Percentiles rank a stretch among this genome's conserved stretches.
These are phyloP conservation scores for Ganoderma sinense DNA, from an alignment of 1,284 basidiomycete species.

Conservation along the genomic window DNA sequence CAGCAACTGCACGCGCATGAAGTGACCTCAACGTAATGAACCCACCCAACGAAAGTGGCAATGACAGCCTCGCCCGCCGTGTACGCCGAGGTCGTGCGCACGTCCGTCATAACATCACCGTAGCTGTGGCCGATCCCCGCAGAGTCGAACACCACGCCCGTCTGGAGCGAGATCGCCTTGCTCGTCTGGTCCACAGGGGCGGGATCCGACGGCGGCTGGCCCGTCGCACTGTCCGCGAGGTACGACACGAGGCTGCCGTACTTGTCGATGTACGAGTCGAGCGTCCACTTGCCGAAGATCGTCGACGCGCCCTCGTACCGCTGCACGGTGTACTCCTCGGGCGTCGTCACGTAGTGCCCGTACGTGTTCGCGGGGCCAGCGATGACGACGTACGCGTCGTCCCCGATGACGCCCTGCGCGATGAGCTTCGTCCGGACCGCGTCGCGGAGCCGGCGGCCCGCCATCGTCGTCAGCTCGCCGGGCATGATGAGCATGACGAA, in stretches of 20 bases:
- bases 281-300: constrained; percentile 79
- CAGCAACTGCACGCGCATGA: not conserved
- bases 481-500: constrained; percentile 82
- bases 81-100: constrained; percentile 57
- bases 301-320: constrained; percentile 87
- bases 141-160: constrained; percentile 67
- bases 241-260: constrained; percentile 72
- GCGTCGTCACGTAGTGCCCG: constrained; percentile 77
- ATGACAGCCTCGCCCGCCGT: constrained; percentile 63
- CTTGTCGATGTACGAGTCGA: constrained; percentile 83
- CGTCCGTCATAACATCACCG: constrained; percentile 73
- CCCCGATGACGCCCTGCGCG: constrained; percentile 64
- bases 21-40: not conserved
- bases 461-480: constrained; percentile 70
- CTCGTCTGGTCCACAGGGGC: constrained; percentile 72
- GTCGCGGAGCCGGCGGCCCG: constrained; percentile 56
- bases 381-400: constrained; percentile 76
- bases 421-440: constrained; percentile 71
- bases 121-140: constrained; percentile 66
- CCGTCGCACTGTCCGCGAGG: constrained; percentile 57
- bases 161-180: constrained; percentile 76
- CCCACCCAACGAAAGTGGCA: constrained; percentile 69
- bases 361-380: constrained; percentile 87
- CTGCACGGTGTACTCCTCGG: constrained; percentile 80
- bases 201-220: constrained; percentile 62